Base-by-base conservation (phyloP, 176 grass and related monocot species). In the Zea mays region DNA sequence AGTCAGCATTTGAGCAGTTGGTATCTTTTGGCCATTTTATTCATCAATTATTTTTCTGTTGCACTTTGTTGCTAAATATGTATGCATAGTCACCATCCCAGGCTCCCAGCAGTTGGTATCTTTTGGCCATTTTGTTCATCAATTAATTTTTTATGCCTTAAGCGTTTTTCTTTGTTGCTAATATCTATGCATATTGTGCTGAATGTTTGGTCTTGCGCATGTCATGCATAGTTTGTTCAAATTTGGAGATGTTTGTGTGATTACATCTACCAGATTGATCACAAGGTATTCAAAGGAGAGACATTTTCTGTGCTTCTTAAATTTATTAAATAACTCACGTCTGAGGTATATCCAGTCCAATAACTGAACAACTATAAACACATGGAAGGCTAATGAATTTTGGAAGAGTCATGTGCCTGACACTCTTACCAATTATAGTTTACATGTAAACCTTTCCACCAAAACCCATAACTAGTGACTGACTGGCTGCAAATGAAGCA, bases 241-340 rank as follows among this genome's bases (percentile, higher is more conserved):
- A 44, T 47, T 67, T 58, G 13, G 21, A 66, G 67, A 57, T 20
- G 16, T 41, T 73, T 74, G 36, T 16, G 3, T 67, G 15, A 73
- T 78, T 56, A 55, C 9, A 14, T 43, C 75, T 71, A 46, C 67
- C 11, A 55, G 35, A 44, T 57, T 55, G 60, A 57, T 78, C 38
- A 0, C 11, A 4, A 45, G 17, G 71, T 36, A 57, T 38, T 42
- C 36, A 73, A 40, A 57, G 10, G 36, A 7, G 15, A 10, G 17
- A 14, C 10, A 43, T 43, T 42, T 43, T 21, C 8, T 10, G 11
- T 43, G 38, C 39, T 20, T 74, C 54, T 27, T 58, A 5, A 4
- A 43, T 43, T 74, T 38, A 4, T 5, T 73, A 13, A 40, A 56
- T 37, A 67, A 67, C 38, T 5, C n/a, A 74, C 8, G 10, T 40